Evolutionary conservation across 805 yeast genomes (phyloP).

Genomic region (Cyberlindnera sargentensis): DNA sequence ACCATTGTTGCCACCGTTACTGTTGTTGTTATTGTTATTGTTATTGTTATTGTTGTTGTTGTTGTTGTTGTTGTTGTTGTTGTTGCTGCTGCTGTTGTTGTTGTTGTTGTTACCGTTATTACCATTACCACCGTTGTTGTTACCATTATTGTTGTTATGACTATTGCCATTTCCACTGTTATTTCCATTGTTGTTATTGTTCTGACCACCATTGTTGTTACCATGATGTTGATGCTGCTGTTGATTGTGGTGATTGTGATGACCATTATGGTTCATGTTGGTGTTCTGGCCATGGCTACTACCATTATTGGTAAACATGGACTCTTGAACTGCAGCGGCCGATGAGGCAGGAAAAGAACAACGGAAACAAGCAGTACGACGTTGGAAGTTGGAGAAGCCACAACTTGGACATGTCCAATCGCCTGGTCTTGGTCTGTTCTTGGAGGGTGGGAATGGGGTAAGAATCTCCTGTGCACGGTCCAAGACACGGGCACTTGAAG

Average conservation of each 20-base stretch:
- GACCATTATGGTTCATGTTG: conserved; percentile 10
- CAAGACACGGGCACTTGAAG: conserved; percentile 70
- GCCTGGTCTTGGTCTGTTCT: conserved; percentile 91
- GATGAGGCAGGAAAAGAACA: conserved; percentile 83
- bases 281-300: conserved; percentile 7
- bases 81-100: conserved; percentile 3
- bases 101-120: conserved; percentile 2
- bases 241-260: conserved; percentile 8
- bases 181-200: conserved; percentile 2
- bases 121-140: conserved; percentile 7
- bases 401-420: conserved; percentile 98
- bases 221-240: conserved; percentile 5
- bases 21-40: conserved; percentile 18
- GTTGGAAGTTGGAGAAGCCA: conserved; percentile 90
- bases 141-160: conserved; percentile 6
- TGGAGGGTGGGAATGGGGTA: conserved; percentile 76
- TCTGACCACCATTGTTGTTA: conserved; percentile 5
- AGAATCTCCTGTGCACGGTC: conserved; percentile 79
- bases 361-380: conserved; percentile 89
- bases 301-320: conserved; percentile 22
- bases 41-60: conserved; percentile 11
- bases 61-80: conserved; percentile 6
- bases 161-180: conserved; percentile 2
- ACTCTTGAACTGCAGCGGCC: conserved; percentile 62
- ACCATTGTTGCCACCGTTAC: conserved; percentile 15